Percentiles rank a stretch among this genome's conserved stretches.
Conservation (phyloP, 768 basidiomycete genomes). For the Cubamyces sp. region DNA sequence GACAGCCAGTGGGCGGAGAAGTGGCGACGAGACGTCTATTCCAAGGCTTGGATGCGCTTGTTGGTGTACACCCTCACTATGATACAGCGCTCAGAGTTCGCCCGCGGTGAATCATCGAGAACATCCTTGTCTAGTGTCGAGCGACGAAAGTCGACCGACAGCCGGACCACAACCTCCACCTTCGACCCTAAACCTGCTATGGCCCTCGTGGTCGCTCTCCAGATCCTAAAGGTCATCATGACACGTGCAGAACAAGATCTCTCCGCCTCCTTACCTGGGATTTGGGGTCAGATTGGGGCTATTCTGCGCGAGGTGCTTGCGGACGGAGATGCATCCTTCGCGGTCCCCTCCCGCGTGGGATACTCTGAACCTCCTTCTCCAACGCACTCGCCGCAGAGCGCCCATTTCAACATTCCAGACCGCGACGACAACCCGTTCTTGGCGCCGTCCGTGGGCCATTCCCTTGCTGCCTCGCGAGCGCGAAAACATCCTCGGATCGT, state of each 20-base stretch:
- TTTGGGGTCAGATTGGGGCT: conserved; percentile 65
- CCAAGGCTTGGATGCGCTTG: conserved; percentile 64
- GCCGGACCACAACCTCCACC: conserved; percentile 36
- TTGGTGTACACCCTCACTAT: conserved; percentile 60
- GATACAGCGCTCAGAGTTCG: conserved; percentile 41
- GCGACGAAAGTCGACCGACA: conserved; percentile 53
- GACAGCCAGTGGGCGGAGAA: conserved; percentile 47
- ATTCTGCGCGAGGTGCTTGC: conserved; percentile 54
- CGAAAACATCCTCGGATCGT: conserved; percentile 54
- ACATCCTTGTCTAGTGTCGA: conserved; percentile 37
- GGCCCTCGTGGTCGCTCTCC: conserved; percentile 53
- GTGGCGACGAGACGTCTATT: conserved; percentile 50
- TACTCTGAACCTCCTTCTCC: conserved; percentile 57
- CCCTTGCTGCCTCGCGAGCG: conserved; percentile 34
- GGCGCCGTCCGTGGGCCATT: conserved; percentile 29
- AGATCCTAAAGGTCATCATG: conserved; percentile 69
- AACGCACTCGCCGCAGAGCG: conserved; percentile 46
- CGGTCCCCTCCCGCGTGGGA: conserved; percentile 42
- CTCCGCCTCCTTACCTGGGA: conserved; percentile 52
- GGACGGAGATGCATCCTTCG: conserved; percentile 69
- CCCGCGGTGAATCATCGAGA: conserved; percentile 24
- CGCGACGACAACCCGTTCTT: conserved; percentile 27
- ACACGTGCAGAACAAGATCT: conserved; percentile 67
- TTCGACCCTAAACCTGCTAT: conserved; percentile 32
- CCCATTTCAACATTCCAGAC: conserved; percentile 23